Base-by-base conservation (phyloP, 306 rosid genomes). In the Lablab purpureus region DNA sequence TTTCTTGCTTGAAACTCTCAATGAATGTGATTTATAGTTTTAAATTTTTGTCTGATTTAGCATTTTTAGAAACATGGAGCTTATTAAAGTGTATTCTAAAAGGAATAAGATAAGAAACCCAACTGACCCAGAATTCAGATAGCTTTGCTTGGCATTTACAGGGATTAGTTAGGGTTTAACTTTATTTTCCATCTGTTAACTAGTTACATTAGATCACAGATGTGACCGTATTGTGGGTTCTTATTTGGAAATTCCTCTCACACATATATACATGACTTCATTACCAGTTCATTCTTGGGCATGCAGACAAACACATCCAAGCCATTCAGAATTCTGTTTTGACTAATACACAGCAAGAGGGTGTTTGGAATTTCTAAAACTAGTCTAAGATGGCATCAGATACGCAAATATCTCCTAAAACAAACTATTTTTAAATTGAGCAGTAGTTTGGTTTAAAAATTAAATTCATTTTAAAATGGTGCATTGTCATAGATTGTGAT, bases 1-100 rank as follows among this genome's bases (percentile, higher is more conserved):
- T 78, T 54, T 78, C 19, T 27, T 67, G 7, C 34, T 68, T 68
- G 62, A 45, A 25, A 34, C 56, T 7, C n/a, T 67, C 30, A 41
- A 28, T 19, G 12, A 30, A 28, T 56, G 0, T 69, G 36, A 19
- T 17, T 28, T 45, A 40, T 68, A 68, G 51, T 2, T 41, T 37
- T 37, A 11, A 8, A 37, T 37, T 37, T 37, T 37, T 37, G 6
- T 37, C 2, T 8, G 2, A 7, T 8, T 37, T 11, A 7, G 8
- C 43, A 9, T 37, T 37, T 10, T 37, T 37, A 7, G 43, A 2
- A 37, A 37, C 43, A 8, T 37, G 43, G 43, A 8, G 43, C 43
- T 8, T 37, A 37, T 37, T 8, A 37, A 7, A 37, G 11, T 37
- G 43, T 37, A 7, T 11, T 37, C 1, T 37, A 37, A 11, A 37